Evolutionary conservation across 495 filamentous ascomycete species (phyloP).

Genomic region (Aspergillus coremiiformis): DNA sequence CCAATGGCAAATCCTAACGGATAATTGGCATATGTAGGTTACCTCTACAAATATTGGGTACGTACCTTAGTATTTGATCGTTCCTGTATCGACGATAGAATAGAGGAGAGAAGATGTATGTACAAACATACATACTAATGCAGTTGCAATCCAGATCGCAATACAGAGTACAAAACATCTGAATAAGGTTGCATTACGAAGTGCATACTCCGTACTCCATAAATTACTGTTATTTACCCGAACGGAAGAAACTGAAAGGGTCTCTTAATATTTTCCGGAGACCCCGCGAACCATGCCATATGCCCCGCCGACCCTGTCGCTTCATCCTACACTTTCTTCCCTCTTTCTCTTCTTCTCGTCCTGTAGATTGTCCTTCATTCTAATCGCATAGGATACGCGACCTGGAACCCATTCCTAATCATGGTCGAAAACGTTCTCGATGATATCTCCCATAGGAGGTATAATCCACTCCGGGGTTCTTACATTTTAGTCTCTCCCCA

Average conservation of each 20-base stretch:
- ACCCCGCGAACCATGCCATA: conserved; percentile 12
- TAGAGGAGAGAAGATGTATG: no score
- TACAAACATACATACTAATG: not conserved
- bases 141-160: no score
- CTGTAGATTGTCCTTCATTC: conserved; percentile 3
- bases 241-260: not conserved
- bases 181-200: no score
- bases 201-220: no score
- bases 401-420: no score
- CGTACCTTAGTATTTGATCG: no score
- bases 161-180: no score
- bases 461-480: conserved; percentile 81
- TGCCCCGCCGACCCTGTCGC: conserved; percentile 4
- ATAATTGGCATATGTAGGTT: not conserved
- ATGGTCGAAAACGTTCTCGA: conserved; percentile 73
- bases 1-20: not conserved
- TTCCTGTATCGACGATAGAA: no score
- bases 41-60: no score
- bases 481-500: conserved; percentile 95
- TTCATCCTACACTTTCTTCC: not conserved
- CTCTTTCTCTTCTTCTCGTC: not conserved
- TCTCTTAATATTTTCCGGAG: conserved; percentile 9
- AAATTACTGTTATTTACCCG: not conserved
- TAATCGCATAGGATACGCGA: not conserved
- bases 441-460: conserved; percentile 94